Conservation (phyloP, 805 yeast species). For the Grigorovia jiainica region DNA sequence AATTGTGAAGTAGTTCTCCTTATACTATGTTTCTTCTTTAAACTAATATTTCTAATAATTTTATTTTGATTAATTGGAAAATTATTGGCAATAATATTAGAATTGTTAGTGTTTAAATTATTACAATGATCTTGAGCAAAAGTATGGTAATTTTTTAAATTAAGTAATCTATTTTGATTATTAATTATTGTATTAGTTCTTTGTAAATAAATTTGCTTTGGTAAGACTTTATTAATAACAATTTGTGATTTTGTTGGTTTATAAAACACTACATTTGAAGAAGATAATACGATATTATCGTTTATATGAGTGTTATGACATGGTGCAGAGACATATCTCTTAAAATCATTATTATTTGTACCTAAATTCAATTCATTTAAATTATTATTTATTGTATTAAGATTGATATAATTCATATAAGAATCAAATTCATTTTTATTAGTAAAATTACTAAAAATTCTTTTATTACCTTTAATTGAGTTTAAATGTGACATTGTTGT, state of each 20-base stretch:
- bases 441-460: background rate
- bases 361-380: background rate
- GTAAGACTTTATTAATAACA: slow-evolving; percentile 3
- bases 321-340: no score
- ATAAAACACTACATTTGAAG: slow-evolving; percentile 6
- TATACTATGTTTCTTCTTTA: background rate
- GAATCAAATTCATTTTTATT: slow-evolving; percentile 1
- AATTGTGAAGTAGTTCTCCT: background rate
- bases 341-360: background rate
- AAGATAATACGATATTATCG: slow-evolving; percentile 2
- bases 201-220: slow-evolving; percentile 1
- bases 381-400: background rate
- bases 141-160: background rate
- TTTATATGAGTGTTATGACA: no score
- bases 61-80: background rate
- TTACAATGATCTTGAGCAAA: background rate
- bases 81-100: background rate
- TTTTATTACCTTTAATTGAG: background rate
- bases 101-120: background rate
- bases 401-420: slow-evolving; percentile 4
- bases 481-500: background rate
- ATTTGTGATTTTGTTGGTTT: background rate
- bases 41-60: background rate
- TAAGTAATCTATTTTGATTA: no score
- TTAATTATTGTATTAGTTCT: background rate